A percentile compares a stretch with the other conserved stretches of the same genome.
phyloP scores from a whole-genome alignment of 768 basidiomycete genomes.

The Amanita polypyramis region DNA sequence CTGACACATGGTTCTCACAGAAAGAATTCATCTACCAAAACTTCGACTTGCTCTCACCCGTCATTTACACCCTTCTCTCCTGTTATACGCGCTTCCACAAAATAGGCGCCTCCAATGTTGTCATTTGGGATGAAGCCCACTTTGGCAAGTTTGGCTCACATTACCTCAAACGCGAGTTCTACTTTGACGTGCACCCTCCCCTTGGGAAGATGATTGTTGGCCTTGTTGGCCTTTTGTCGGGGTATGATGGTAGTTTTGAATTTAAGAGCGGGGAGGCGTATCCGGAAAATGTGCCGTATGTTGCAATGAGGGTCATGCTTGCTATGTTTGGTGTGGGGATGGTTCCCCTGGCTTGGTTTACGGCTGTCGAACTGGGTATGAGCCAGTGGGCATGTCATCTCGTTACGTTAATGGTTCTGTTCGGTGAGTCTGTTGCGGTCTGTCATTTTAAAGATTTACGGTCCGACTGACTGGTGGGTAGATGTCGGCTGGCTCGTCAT shows the following conservation, averaged over 20 bases:
- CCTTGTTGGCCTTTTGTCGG: slow-evolving; percentile 80
- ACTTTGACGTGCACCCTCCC: slow-evolving; percentile 98
- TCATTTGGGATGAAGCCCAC: slow-evolving; percentile 99
- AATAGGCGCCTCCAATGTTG: slow-evolving; percentile 76
- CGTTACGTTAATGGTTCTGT: slow-evolving; percentile 87
- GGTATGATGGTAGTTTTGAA: slow-evolving; percentile 87
- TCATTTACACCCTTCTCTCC: slow-evolving; percentile 84
- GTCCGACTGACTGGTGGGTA: slow-evolving; percentile 18
- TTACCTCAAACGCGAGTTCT: slow-evolving; percentile 98
- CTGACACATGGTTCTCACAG: slow-evolving; percentile 23
- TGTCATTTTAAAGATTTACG: not conserved
- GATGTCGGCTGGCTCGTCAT: slow-evolving; percentile 97
- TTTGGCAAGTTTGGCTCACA: slow-evolving; percentile 99
- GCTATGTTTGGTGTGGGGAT: slow-evolving; percentile 91
- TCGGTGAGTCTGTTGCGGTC: slow-evolving; percentile 48
- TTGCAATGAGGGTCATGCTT: slow-evolving; percentile 91
- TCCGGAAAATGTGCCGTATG: slow-evolving; percentile 78
- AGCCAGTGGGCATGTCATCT: slow-evolving; percentile 83
- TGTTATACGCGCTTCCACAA: slow-evolving; percentile 93
- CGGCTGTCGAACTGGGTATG: slow-evolving; percentile 90
- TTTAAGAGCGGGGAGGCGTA: slow-evolving; percentile 90
- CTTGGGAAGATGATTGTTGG: slow-evolving; percentile 99
- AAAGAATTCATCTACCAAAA: slow-evolving; percentile 74
- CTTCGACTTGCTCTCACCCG: slow-evolving; percentile 64
- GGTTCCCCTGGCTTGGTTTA: slow-evolving; percentile 97